Percentiles rank a stretch among this genome's conserved stretches.
These are phyloP conservation scores for Laguncularia racemosa DNA, from an alignment of 345 rosid species.

Conservation along the genomic window DNA sequence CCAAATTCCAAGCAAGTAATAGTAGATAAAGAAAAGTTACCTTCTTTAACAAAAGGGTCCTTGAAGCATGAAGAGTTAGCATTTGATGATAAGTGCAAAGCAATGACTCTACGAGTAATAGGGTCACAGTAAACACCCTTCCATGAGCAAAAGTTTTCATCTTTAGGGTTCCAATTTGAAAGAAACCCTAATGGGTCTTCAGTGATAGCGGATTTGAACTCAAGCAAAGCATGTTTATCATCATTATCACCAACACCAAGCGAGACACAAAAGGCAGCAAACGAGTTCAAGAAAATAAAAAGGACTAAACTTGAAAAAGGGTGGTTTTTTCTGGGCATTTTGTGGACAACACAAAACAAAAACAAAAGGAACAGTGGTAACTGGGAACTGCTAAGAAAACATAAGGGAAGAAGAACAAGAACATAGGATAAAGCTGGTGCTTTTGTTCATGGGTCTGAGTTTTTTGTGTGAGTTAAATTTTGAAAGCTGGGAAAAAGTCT, in stretches of 20 bases:
- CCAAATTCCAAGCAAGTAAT: conserved; percentile 24
- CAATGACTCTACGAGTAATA: conserved; percentile 24
- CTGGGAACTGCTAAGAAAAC: background rate
- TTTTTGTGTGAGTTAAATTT: too few relatives aligned
- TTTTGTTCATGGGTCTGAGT: too few relatives aligned
- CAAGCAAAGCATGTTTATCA: conserved; percentile 30
- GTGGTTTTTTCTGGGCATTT: too few relatives aligned
- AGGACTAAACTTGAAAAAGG: conserved; percentile 1
- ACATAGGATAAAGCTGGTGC: too few relatives aligned
- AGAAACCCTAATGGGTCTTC: conserved; percentile 39
- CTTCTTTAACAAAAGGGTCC: conserved; percentile 10
- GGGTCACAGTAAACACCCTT: conserved; percentile 35
- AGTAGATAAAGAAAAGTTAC: conserved; percentile 22
- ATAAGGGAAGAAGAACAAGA: background rate
- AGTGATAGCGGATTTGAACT: conserved; percentile 31
- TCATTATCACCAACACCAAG: conserved; percentile 4
- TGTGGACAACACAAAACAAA: background rate
- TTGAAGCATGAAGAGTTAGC: conserved; percentile 17
- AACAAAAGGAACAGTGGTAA: background rate
- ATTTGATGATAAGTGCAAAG: conserved; percentile 22
- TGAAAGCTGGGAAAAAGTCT: too few relatives aligned
- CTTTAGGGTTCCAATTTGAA: conserved; percentile 39
- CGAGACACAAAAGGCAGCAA: conserved; percentile 4
- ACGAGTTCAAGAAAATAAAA: background rate
- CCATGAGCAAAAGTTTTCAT: conserved; percentile 34